Base-by-base conservation (phyloP, 2,329 filamentous ascomycete genomes). In the Botrytis galanthina region DNA sequence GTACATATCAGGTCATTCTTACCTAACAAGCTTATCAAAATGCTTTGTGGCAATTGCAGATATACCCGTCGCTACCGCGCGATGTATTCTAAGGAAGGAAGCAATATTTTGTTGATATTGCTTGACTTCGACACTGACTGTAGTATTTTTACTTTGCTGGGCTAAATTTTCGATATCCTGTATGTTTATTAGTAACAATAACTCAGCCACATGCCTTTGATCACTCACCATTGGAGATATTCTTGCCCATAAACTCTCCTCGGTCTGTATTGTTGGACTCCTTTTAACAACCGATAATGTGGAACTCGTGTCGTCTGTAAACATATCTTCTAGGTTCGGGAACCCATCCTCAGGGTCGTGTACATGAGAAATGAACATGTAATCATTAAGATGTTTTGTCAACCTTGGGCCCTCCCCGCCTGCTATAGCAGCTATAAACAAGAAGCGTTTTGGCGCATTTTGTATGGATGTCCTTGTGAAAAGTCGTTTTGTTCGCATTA, bases 51-150 rank as follows among this genome's bases (percentile, higher is more conserved):
- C 93, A 57, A 87, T 83, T 0, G 95, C 91, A 20, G 93, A 92
- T 69, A 97, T 88, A 60, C 94, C 93, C 22, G 91, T 89, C 29
- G 88, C 88, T 39, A 98, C 92, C 67, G 93, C 95, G 71, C 95
- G 91, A 82, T 97, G 95, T 81, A 97, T 88, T 42, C 96, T 91
- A 77, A 98, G 86, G 81, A 97, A 98, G 4, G 94, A 89, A 69
- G 95, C 85, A 54, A 98, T 89, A 82, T 98, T 95, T 85, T 95
- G 91, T 74, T 95, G 87, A 82, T 98, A 98, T 61, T 93, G 90
- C 73, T 89, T 86, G 3, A 98, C 88, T 77, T 98, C 94, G 32
- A 95, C 87, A 73, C 90, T 92, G 39, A 94, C 84, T 59, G 86
- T 87, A 22, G 92, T 89, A 4, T 86, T 80, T 3, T 86, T 83